A percentile compares a stretch with the other conserved stretches of the same genome.
Conservation (phyloP, 2,329 filamentous ascomycete species). For the Chalaropsis ovoidea region DNA sequence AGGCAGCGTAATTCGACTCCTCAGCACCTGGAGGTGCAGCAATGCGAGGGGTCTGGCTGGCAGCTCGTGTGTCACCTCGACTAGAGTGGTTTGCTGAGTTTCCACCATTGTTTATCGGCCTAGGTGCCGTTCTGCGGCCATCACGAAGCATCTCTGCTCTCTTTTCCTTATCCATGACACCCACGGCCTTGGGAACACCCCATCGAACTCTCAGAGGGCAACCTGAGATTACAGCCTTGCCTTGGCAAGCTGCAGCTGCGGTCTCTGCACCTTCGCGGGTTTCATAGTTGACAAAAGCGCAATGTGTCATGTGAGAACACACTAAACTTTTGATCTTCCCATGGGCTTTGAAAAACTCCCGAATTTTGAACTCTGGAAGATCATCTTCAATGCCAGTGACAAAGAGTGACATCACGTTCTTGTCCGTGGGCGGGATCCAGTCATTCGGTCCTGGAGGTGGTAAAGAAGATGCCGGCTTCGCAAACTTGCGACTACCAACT, state of each 20-base stretch:
- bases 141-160: slow-evolving; percentile 71
- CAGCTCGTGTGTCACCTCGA: neutral
- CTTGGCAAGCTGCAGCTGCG: slow-evolving; percentile 75
- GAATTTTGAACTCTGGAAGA: slow-evolving; percentile 80
- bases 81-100: neutral
- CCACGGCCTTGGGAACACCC: slow-evolving; percentile 85
- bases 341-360: slow-evolving; percentile 79
- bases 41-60: slow-evolving; percentile 28
- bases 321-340: slow-evolving; percentile 87
- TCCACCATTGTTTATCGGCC: neutral
- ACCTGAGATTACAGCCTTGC: slow-evolving; percentile 78
- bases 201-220: slow-evolving; percentile 84
- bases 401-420: slow-evolving; percentile 84
- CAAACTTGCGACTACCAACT: slow-evolving; percentile 37
- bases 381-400: slow-evolving; percentile 94
- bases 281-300: slow-evolving; percentile 91
- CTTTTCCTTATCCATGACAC: slow-evolving; percentile 81
- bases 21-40: slow-evolving; percentile 70
- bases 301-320: slow-evolving; percentile 94
- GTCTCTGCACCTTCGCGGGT: slow-evolving; percentile 74
- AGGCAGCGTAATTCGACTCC: slow-evolving; percentile 72
- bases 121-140: slow-evolving; percentile 35
- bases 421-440: slow-evolving; percentile 72
- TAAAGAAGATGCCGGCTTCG: slow-evolving; percentile 34
- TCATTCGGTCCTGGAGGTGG: slow-evolving; percentile 62